phyloP scores from a whole-genome alignment of 2,329 filamentous ascomycete genomes.

The Amphichorda felina region DNA sequence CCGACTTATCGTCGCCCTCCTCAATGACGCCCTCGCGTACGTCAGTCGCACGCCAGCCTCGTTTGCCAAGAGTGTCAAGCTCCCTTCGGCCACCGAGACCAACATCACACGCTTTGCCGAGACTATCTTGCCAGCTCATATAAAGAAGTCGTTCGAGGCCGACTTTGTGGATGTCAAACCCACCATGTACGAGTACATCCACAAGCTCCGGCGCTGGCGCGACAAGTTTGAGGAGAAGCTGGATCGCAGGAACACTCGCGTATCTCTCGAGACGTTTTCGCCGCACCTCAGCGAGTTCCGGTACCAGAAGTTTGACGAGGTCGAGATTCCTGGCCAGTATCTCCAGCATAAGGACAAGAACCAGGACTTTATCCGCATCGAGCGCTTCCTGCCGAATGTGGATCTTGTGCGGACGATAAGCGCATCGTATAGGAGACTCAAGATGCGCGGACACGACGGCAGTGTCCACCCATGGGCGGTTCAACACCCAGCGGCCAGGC shows the following conservation, averaged over 20 bases:
- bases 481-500: constrained; percentile 85
- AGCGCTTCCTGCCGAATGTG: constrained; percentile 90
- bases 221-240: constrained; percentile 98
- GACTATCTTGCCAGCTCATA: constrained; percentile 87
- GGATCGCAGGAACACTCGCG: constrained; percentile 64
- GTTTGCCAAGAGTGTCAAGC: constrained; percentile 82
- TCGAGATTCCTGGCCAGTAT: constrained; percentile 96
- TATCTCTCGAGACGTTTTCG: constrained; percentile 75
- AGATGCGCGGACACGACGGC: constrained; percentile 94
- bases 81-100: constrained; percentile 80
- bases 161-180: constrained; percentile 94
- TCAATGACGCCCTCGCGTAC: constrained; percentile 91
- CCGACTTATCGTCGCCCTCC: constrained; percentile 86
- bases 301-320: constrained; percentile 96
- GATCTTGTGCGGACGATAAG: constrained; percentile 86
- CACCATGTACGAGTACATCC: constrained; percentile 97
- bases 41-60: constrained; percentile 77
- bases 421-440: constrained; percentile 82
- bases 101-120: constrained; percentile 97
- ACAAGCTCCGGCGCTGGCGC: constrained; percentile 89
- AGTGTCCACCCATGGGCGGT: constrained; percentile 95
- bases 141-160: constrained; percentile 91
- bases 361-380: constrained; percentile 94
- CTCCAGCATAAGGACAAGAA: constrained; percentile 97
- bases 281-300: constrained; percentile 91